Base-by-base conservation (phyloP, 2,329 filamentous ascomycete species). In the Pestalotiopsis sp. region DNA sequence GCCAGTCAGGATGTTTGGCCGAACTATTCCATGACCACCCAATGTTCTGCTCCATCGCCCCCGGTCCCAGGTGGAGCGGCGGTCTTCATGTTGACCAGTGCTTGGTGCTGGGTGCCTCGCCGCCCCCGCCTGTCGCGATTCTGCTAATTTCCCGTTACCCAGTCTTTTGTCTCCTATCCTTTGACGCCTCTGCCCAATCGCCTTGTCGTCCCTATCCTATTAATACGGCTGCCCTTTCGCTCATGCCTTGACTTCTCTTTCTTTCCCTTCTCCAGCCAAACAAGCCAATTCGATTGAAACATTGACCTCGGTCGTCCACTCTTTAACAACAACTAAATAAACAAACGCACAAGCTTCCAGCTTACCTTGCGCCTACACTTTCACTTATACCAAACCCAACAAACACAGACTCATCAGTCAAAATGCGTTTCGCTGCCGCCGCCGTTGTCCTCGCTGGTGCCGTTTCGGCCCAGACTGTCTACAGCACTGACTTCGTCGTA, bases 371-470 rank as follows among this genome's bases (percentile, higher is more conserved):
- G 75, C 69, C 78, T 79, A 77, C 77, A 66, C 60, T 23, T 27
- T 45, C 67, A 27, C 62, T 80, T 74, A 74, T 77, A 73, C 59
- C 61, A 45, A 65, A 59, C 59, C 65, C 58, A 68, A 73, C 68
- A 74, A 77, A 68, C 67, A 69, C 61, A 59, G 63, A 57, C 71
- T 75, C 13, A 52, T 52, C 80, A 72, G 74, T 84, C 87, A 90
- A 89, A 77, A 90, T 90, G 88, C 86, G 86, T 87, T 89, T 89
- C 86, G 77, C 85, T 75, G 75, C 83, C 77, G 82, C 84, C 76
- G 82, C 83, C 74, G 78, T 81, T 78, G 77, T 86, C 77, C 82
- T 89, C 76, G 84, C 82, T 74, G 83, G 80, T 75, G 82, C 81
- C 76, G 82, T 78, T 73, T 74, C 82, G 74, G 78, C 78, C 72